A percentile compares a stretch with the other conserved stretches of the same genome.
These are phyloP conservation scores for Eucommia ulmoides DNA, from an alignment of 257 asterid species.

Conservation along the genomic window DNA sequence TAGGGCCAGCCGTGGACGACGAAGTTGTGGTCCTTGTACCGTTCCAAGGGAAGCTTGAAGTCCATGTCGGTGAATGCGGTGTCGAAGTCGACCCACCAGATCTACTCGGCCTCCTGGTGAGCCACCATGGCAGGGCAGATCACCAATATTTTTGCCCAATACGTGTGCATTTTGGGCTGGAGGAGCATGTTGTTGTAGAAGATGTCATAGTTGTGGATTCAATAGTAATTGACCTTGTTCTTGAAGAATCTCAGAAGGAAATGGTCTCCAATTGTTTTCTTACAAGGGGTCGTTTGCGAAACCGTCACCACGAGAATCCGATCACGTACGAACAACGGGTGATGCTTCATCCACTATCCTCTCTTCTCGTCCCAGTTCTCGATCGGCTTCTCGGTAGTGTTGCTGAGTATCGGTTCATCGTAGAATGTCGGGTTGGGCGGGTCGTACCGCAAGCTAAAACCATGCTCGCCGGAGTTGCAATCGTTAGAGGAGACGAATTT, in stretches of 20 bases:
- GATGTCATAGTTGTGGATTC: conserved; percentile 75
- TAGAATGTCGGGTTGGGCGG: conserved; percentile 55
- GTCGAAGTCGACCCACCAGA: conserved; percentile 99
- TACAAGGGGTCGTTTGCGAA: conserved; percentile 74
- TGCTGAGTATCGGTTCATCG: conserved; percentile 61
- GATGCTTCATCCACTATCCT: conserved; percentile 51
- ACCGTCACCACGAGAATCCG: conserved; percentile 81
- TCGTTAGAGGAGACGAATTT: not conserved
- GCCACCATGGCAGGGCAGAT: conserved; percentile 87
- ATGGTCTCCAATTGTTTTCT: conserved; percentile 79
- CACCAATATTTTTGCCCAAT: conserved; percentile 86
- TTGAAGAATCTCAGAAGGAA: conserved; percentile 65
- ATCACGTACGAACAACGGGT: conserved; percentile 41
- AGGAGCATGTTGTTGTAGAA: conserved; percentile 73
- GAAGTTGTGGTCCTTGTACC: conserved; percentile 49
- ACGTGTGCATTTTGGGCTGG: conserved; percentile 77
- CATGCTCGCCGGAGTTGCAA: not conserved
- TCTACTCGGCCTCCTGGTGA: conserved; percentile 97
- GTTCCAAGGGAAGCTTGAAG: conserved; percentile 51
- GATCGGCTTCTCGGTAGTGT: conserved; percentile 46
- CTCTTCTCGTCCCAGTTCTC: conserved; percentile 78
- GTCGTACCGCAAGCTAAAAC: conserved; percentile 30
- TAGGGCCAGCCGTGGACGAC: conserved; percentile 85
- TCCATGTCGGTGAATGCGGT: conserved; percentile 99
- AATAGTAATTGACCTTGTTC: conserved; percentile 87